Percentiles rank a stretch among this genome's conserved stretches.
Conservation (phyloP, 306 rosid species). For the Vigna nakashimae region DNA sequence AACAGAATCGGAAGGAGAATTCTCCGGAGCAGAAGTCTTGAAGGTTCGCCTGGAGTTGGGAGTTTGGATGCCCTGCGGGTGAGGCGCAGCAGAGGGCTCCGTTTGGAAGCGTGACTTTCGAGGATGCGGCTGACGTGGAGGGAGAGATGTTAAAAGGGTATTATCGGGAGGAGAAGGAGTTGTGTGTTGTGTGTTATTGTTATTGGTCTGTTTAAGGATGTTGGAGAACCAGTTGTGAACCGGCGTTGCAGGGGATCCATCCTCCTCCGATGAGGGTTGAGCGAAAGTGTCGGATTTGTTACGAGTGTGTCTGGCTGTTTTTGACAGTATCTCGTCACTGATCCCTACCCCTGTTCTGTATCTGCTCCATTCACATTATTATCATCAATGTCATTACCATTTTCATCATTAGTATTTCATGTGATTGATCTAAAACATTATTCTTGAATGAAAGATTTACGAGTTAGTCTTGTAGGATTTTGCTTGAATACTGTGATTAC, state of each 20-base stretch:
- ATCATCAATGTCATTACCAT: neutral
- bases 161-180: constrained; percentile 34
- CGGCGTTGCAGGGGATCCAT: constrained; percentile 58
- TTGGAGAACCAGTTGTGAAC: constrained; percentile 74
- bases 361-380: constrained; percentile 42
- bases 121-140: constrained; percentile 55
- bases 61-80: constrained; percentile 50
- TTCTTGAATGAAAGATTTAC: no score
- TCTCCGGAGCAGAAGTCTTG: constrained; percentile 41
- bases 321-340: constrained; percentile 75
- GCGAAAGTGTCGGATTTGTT: constrained; percentile 63
- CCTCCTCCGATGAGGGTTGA: constrained; percentile 25
- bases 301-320: constrained; percentile 64
- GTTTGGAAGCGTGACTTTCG: constrained; percentile 75
- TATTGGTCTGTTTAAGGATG: constrained; percentile 58
- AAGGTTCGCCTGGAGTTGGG: constrained; percentile 51
- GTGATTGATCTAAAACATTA: no score
- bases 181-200: neutral
- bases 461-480: neutral
- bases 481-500: constrained; percentile 36
- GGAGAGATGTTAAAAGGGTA: constrained; percentile 19
- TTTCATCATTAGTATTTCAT: no score
- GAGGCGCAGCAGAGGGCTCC: constrained; percentile 60
- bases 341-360: constrained; percentile 61
- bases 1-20: neutral